Percentiles rank a stretch among this genome's conserved stretches.
Evolutionary conservation across 169 alveolate genomes (phyloP).

Genomic region (Cryptosporidium parvum): DNA sequence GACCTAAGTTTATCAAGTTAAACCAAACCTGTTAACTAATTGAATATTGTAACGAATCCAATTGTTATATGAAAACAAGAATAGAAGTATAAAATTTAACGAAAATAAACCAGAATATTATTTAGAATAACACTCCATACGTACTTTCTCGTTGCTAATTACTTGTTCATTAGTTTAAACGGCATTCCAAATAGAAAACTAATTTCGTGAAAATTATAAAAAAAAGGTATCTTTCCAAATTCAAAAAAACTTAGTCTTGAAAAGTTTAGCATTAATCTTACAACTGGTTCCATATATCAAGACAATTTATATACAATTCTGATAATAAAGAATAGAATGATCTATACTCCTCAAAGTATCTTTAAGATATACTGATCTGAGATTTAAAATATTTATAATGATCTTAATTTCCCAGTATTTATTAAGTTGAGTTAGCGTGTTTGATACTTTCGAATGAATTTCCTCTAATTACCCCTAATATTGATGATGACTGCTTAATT

Average conservation of each 20-base stretch:
- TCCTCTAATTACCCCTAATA: conserved; percentile 3
- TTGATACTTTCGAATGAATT: background rate
- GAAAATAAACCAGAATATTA: background rate
- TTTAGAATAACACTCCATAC: background rate
- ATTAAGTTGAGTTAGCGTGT: background rate
- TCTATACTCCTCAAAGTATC: background rate
- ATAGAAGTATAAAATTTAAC: background rate
- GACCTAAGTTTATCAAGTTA: background rate
- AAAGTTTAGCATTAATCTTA: conserved; percentile 1
- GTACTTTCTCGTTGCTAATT: background rate
- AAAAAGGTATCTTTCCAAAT: background rate
- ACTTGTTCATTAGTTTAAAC: background rate
- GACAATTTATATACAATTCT: background rate
- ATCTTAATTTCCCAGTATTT: background rate
- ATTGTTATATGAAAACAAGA: background rate
- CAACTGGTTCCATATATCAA: background rate
- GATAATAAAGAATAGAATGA: background rate
- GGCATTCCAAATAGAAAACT: background rate
- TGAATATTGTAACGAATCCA: background rate
- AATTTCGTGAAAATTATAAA: background rate
- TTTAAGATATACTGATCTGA: background rate
- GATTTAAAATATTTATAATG: background rate
- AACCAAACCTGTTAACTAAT: background rate
- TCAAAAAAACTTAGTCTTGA: background rate
- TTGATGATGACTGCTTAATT: background rate